Evolutionary conservation across 768 basidiomycete species (phyloP).

Genomic region (Mycena polygramma): DNA sequence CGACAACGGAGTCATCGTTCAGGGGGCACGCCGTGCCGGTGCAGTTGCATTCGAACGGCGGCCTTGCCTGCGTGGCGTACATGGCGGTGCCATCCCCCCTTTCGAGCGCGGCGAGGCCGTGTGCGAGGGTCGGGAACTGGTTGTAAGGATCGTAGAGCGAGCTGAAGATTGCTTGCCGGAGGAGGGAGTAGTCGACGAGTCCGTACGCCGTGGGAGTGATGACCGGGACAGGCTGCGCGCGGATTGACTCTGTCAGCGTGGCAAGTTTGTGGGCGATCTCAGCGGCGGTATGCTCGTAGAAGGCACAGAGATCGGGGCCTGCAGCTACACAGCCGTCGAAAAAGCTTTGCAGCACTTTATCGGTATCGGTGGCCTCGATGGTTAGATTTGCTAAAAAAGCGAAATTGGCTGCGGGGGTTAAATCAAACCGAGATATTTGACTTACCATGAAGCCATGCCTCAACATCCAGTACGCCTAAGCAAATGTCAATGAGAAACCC

Average conservation of each 20-base stretch:
- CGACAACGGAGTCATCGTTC: conserved; percentile 15
- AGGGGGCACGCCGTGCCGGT: not conserved
- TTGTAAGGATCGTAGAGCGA: conserved; percentile 42
- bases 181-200: conserved; percentile 42
- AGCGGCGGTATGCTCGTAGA: conserved; percentile 40
- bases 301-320: conserved; percentile 41
- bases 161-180: conserved; percentile 38
- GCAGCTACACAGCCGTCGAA: conserved; percentile 42
- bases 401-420: conserved; percentile 4
- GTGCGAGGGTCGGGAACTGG: conserved; percentile 34
- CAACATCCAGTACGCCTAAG: conserved; percentile 37
- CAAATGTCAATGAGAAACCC: no score
- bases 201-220: conserved; percentile 38
- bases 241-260: conserved; percentile 34
- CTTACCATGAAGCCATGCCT: conserved; percentile 39
- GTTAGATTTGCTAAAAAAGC: conserved; percentile 30
- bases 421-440: not conserved
- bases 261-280: conserved; percentile 37
- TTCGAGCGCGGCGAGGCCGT: conserved; percentile 44
- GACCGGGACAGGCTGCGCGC: conserved; percentile 40
- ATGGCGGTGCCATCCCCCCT: conserved; percentile 42
- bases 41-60: conserved; percentile 23
- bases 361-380: conserved; percentile 41
- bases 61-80: conserved; percentile 16
- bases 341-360: conserved; percentile 41